Conservation (phyloP, 257 asterid species). For the Schizonepeta tenuifolia region DNA sequence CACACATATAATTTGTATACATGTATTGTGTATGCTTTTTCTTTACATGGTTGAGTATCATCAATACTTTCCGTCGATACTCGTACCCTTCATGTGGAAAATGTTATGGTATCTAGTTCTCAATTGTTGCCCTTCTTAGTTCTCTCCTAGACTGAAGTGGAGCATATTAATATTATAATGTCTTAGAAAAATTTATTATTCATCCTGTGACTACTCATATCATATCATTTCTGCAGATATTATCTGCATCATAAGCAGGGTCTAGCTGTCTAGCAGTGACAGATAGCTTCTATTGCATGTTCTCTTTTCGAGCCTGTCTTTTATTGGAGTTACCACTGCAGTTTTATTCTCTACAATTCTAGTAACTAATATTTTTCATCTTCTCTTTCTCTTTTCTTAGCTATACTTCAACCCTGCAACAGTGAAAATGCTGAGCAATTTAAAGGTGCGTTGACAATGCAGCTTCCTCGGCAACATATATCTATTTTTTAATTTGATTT, state of each 20-base stretch:
- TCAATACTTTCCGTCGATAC: too few relatives aligned
- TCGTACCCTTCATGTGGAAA: too few relatives aligned
- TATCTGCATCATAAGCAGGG: not conserved
- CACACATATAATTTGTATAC: too few relatives aligned
- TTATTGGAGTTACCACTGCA: constrained; percentile 4
- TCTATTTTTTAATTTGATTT: constrained; percentile 23
- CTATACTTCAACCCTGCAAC: constrained; percentile 97
- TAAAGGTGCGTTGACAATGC: constrained; percentile 66
- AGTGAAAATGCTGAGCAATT: constrained; percentile 98
- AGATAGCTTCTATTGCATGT: not conserved
- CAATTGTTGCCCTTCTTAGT: too few relatives aligned
- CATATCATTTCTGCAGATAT: too few relatives aligned
- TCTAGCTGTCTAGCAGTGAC: not conserved
- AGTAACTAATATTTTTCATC: constrained; percentile 17
- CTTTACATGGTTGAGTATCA: too few relatives aligned
- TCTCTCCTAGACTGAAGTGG: too few relatives aligned
- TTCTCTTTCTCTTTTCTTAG: constrained; percentile 51
- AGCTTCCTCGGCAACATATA: constrained; percentile 24
- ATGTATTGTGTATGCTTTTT: too few relatives aligned
- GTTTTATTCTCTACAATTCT: not conserved
- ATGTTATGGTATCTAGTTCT: too few relatives aligned
- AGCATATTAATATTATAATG: too few relatives aligned
- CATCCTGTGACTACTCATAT: too few relatives aligned
- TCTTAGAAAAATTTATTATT: too few relatives aligned
- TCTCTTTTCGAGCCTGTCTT: not conserved